Evolutionary conservation across 163 green algal species (phyloP).

Genomic region (Volvox carteri): DNA sequence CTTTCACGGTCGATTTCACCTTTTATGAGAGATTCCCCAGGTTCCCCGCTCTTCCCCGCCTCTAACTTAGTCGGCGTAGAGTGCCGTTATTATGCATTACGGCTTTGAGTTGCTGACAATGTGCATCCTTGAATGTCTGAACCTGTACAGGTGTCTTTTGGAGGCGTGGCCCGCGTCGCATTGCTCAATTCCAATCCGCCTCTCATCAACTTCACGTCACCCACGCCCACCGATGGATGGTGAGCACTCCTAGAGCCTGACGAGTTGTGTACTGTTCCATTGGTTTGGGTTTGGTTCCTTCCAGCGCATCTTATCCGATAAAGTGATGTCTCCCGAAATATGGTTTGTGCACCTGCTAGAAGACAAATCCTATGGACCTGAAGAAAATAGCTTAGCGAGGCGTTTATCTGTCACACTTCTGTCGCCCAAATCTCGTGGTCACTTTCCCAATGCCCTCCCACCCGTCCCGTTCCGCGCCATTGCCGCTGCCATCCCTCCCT

Average conservation of each 20-base stretch:
- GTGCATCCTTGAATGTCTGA: background rate
- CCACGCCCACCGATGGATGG: background rate
- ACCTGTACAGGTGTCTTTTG: background rate
- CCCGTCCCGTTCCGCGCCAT: too few relatives aligned
- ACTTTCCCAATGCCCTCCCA: too few relatives aligned
- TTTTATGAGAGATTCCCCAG: background rate
- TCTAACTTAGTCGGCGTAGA: too few relatives aligned
- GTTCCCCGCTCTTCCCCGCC: background rate
- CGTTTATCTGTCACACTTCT: too few relatives aligned
- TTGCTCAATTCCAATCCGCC: slow-evolving; percentile 1
- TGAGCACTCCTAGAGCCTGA: background rate
- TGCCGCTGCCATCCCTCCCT: too few relatives aligned
- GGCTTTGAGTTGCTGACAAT: background rate
- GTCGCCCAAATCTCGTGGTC: too few relatives aligned
- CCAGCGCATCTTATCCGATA: background rate
- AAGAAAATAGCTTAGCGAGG: too few relatives aligned
- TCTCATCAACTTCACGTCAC: background rate
- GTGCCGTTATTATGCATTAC: too few relatives aligned
- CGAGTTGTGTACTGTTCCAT: too few relatives aligned
- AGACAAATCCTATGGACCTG: too few relatives aligned
- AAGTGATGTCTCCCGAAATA: too few relatives aligned
- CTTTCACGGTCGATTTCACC: background rate
- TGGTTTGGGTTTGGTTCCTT: background rate
- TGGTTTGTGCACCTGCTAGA: too few relatives aligned
- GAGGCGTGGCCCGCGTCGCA: background rate